Evolutionary conservation across 2,329 filamentous ascomycete genomes (phyloP), one percentile per base, ranked within the genome.

Genomic region (Cladophialophora yegresii): DNA sequence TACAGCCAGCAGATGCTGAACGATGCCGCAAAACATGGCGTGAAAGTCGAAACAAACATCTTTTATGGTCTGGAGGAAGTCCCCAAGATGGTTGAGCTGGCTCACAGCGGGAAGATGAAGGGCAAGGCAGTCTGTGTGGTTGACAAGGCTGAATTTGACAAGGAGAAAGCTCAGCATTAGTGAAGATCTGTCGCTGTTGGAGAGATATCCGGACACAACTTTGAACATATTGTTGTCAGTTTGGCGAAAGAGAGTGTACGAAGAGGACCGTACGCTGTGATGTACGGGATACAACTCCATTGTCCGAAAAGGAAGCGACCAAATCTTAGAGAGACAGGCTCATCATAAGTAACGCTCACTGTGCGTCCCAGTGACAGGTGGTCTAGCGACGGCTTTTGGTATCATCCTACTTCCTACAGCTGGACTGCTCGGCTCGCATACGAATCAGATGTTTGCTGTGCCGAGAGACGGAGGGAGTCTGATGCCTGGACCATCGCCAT

Each of bases 31-130:
- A 75, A 81, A 65, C 73, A 81, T 47, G 75, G 79, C 0, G 77
- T 87, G 54, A 77, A 75, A 1, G 80, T 85, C 28, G 78, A 79
- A 66, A 83, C 79, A 13, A 83, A 83, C 61, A 63, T 78, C 1
- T 86, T 86, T 63, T 65, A 82, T 2, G 83, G 84, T 0, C 70
- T 87, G 16, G 77, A 82, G 2, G 79, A 81, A 65, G 80, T 87
- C 13, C 78, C 77, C 3, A 79, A 84, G 45, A 71, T 86, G 66
- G 71, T 84, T 3, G 76, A 82, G 33, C 70, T 83, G 61, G 81
- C 84, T 1, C 77, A 83, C 58, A 78, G 79, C 7, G 84, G 84
- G 0, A 82, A 74, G 79, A 85, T 70, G 77, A 80, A 66, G 83
- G 84, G 0, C 85, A 87, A 72, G 83, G 78, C 67, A 3, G 69